Evolutionary conservation across 345 rosid species (phyloP).

Genomic region (Jatropha curcas): DNA sequence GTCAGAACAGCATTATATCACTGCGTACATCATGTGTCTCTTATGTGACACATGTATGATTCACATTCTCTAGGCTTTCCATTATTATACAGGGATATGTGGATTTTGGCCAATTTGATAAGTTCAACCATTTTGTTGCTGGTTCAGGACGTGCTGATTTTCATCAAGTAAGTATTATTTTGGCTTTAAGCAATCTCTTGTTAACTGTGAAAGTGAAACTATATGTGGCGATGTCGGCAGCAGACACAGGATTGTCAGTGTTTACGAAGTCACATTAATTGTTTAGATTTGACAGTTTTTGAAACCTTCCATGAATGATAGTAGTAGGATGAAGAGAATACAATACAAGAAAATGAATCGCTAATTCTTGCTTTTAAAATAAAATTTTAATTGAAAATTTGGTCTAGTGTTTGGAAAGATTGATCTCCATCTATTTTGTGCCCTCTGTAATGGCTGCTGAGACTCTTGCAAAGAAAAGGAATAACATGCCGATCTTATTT

Average conservation of each 20-base stretch:
- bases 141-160: conserved; percentile 61
- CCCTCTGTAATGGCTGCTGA: background rate
- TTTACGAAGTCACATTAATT: background rate
- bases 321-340: background rate
- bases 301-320: background rate
- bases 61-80: background rate
- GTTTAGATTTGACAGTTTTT: background rate
- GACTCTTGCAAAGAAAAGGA: background rate
- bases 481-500: background rate
- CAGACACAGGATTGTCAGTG: background rate
- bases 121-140: conserved; percentile 60
- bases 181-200: background rate
- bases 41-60: background rate
- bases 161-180: conserved; percentile 58
- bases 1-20: background rate
- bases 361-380: background rate
- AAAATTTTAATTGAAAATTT: background rate
- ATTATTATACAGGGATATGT: conserved; percentile 75
- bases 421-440: background rate
- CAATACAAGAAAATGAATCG: background rate
- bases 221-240: background rate
- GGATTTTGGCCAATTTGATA: conserved; percentile 71
- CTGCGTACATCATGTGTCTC: background rate
- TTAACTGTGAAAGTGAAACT: conserved; percentile 10
- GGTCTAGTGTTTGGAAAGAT: background rate